A percentile compares a stretch with the other conserved stretches of the same genome.
These are phyloP conservation scores for Phalaenopsis hybrid DNA, from an alignment of 116 monocot genomes.

Conservation along the genomic window DNA sequence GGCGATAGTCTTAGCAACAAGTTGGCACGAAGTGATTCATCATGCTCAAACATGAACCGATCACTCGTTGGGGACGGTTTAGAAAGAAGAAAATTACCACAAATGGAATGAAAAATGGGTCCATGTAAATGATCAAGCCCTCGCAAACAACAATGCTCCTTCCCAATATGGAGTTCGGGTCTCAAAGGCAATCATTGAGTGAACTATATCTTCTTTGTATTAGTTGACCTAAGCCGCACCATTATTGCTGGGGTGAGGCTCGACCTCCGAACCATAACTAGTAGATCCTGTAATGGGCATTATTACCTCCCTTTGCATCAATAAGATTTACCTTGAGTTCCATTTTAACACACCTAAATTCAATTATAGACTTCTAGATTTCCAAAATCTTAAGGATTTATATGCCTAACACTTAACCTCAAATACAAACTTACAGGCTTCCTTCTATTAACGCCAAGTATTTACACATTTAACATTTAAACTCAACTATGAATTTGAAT, in stretches of 20 bases:
- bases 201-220: constrained; percentile 11
- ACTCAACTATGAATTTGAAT: too few relatives aligned
- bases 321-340: too few relatives aligned
- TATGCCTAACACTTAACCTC: too few relatives aligned
- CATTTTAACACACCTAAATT: too few relatives aligned
- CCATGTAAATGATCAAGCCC: constrained; percentile 8
- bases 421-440: too few relatives aligned
- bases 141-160: not conserved
- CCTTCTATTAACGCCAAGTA: too few relatives aligned
- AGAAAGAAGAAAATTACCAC: not conserved
- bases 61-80: not conserved
- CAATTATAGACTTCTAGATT: too few relatives aligned
- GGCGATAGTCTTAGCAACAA: not conserved
- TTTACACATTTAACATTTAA: too few relatives aligned
- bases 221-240: constrained; percentile 16
- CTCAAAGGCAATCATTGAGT: constrained; percentile 14
- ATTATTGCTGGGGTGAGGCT: constrained; percentile 23
- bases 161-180: constrained; percentile 9
- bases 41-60: not conserved
- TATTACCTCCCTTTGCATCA: too few relatives aligned
- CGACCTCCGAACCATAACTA: constrained; percentile 11
- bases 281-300: too few relatives aligned
- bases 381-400: too few relatives aligned
- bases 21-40: not conserved
- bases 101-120: constrained; percentile 4